Conservation (phyloP, 164 flowering plant genomes). For the Hamamelis virginiana region DNA sequence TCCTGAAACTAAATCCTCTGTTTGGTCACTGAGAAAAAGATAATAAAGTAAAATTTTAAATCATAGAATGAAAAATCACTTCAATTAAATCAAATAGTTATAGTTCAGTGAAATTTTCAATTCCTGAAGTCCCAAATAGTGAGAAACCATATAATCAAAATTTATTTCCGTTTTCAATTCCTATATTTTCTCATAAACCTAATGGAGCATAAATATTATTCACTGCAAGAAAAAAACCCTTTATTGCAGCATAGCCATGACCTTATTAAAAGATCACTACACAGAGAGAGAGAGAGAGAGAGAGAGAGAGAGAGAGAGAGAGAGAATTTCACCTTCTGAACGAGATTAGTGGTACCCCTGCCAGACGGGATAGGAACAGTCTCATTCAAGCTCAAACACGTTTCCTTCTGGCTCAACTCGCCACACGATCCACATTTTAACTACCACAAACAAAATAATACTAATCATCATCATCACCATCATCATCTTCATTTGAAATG, state of each 20-base stretch:
- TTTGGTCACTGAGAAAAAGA: no score
- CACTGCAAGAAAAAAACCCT: no score
- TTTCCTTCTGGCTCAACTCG: slow-evolving; percentile 71
- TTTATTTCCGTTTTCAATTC: background rate
- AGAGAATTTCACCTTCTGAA: slow-evolving; percentile 56
- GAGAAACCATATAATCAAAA: background rate
- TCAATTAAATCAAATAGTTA: no score
- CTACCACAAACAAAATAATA: slow-evolving; percentile 24
- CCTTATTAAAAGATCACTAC: no score
- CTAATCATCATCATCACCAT: background rate
- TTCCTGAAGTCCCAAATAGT: no score
- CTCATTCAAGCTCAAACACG: slow-evolving; percentile 58
- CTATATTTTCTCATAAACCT: background rate
- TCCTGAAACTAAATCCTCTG: no score
- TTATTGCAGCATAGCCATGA: no score
- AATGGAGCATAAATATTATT: background rate
- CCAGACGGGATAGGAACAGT: slow-evolving; percentile 55
- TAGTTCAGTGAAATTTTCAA: no score
- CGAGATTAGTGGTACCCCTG: slow-evolving; percentile 55
- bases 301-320: slow-evolving; percentile 5
- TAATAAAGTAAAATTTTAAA: no score
- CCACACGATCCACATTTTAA: slow-evolving; percentile 83
- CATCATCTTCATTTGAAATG: background rate
- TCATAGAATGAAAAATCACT: no score
- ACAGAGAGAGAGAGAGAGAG: slow-evolving; percentile 2